Evolutionary conservation across 805 yeast species (phyloP), one percentile per base, ranked within the genome.

Genomic region (Citeromyces nyonsensis): DNA sequence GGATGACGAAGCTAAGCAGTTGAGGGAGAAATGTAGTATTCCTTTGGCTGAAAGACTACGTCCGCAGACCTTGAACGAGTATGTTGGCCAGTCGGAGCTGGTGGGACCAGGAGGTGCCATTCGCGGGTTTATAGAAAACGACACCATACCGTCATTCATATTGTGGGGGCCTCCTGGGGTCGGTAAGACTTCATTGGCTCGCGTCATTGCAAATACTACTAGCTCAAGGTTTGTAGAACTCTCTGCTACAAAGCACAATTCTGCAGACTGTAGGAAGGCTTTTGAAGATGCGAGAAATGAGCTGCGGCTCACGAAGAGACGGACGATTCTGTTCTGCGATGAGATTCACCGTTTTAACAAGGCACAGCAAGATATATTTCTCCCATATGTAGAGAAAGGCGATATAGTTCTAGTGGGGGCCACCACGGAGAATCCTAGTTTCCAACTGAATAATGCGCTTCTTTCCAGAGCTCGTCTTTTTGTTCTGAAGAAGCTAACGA

Each of bases 101-200:
- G 59, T 88, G 4, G 78, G 81, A 0, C 52, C 56, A 2, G 58
- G 61, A 6, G 94, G 95, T 1, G 58, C 75, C 3, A 54, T 88
- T 3, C 56, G 72, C 18, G 74, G 74, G 29, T 80, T 80, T 38
- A 61, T 86, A 2, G 61, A 65, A 25, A 54, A 66, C 52, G 70
- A 77, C n/a, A 58, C 62, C 30, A 58, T 81, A 6, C 96, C 96
- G 1, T 84, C 95, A 0, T 64, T 91, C 72, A 72, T 91, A 2
- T 55, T 91, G 4, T 80, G 91, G 81, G 99, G 99, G 0, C 94
- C 94, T 1, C 94, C 96, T 2, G 98, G 98, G 0, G 86, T 84
- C 3, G 88, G 91, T 62, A 91, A 91, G 48, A 91, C 98, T 0
- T 78, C 95, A 0, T 48, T 91, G 18, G 59, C 59, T 3, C 42